Conservation (phyloP, 441 rosid genomes). For the Melastoma candidum region DNA sequence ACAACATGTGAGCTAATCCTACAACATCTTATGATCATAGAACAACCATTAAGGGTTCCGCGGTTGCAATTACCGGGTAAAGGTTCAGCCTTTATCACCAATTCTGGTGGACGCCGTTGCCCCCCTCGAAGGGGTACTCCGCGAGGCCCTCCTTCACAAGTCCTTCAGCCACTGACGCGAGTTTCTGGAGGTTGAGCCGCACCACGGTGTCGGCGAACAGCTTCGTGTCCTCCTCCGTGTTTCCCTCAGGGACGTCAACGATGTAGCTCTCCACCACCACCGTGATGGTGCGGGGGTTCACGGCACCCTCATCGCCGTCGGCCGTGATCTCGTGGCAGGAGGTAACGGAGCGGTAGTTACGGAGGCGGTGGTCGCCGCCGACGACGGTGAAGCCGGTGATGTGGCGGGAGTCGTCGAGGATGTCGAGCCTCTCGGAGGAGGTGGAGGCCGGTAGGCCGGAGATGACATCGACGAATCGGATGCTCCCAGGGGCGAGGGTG, state of each 20-base stretch:
- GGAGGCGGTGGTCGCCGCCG: slow-evolving; percentile 40
- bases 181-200: slow-evolving; percentile 35
- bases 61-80: too few species aligned
- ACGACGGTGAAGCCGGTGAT: slow-evolving; percentile 27
- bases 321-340: slow-evolving; percentile 22
- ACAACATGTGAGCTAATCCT: too few species aligned
- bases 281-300: slow-evolving; percentile 16
- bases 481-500: slow-evolving; percentile 22
- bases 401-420: slow-evolving; percentile 26
- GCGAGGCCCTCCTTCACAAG: too few species aligned
- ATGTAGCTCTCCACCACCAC: slow-evolving; percentile 35
- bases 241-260: slow-evolving; percentile 40
- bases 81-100: too few species aligned
- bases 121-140: too few species aligned
- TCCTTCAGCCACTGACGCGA: slow-evolving; percentile 12
- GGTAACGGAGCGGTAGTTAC: slow-evolving; percentile 34
- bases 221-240: slow-evolving; percentile 36
- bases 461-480: slow-evolving; percentile 24
- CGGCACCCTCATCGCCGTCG: slow-evolving; percentile 8
- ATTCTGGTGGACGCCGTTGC: too few species aligned
- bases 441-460: slow-evolving; percentile 38
- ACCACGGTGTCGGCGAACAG: slow-evolving; percentile 38
- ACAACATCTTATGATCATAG: too few species aligned
- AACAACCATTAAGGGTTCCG: too few species aligned
- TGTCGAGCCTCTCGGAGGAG: slow-evolving; percentile 29